Evolutionary conservation across 305 asterid genomes (phyloP).

Genomic region (Rubia tinctorum): DNA sequence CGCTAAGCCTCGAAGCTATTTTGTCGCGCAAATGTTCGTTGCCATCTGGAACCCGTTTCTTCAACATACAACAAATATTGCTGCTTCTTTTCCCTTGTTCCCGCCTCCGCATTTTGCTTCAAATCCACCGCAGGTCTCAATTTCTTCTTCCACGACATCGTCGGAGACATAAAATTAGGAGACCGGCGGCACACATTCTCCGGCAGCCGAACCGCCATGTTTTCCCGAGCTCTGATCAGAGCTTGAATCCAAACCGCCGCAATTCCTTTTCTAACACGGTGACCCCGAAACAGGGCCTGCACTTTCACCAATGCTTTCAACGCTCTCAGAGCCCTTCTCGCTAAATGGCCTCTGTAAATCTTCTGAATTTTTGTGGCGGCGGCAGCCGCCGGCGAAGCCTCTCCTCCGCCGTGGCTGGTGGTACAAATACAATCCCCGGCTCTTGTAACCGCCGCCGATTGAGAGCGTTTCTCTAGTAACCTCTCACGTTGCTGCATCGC

Average conservation of each 20-base stretch:
- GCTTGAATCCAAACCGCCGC: not conserved
- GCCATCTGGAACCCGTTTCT: not conserved
- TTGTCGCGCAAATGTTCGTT: not conserved
- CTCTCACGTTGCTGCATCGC: not conserved
- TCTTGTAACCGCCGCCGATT: no score
- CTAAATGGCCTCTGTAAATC: constrained; percentile 3
- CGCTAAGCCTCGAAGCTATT: constrained; percentile 6
- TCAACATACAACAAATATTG: not conserved
- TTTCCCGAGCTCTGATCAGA: not conserved
- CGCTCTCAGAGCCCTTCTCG: not conserved
- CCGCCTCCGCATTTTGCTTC: not conserved
- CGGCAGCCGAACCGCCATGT: not conserved
- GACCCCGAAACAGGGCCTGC: not conserved
- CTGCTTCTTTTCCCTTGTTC: not conserved
- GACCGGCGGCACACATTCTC: not conserved
- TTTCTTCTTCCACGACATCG: not conserved
- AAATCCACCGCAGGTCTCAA: not conserved
- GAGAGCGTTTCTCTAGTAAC: not conserved
- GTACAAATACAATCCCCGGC: no score
- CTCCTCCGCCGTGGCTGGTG: no score
- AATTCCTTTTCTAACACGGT: not conserved
- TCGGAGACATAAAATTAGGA: not conserved
- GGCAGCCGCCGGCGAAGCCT: no score
- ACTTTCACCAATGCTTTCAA: constrained; percentile 1
- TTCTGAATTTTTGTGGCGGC: not conserved